phyloP scores from a whole-genome alignment of 495 filamentous ascomycete species.

The Aspergillus homomorphus region DNA sequence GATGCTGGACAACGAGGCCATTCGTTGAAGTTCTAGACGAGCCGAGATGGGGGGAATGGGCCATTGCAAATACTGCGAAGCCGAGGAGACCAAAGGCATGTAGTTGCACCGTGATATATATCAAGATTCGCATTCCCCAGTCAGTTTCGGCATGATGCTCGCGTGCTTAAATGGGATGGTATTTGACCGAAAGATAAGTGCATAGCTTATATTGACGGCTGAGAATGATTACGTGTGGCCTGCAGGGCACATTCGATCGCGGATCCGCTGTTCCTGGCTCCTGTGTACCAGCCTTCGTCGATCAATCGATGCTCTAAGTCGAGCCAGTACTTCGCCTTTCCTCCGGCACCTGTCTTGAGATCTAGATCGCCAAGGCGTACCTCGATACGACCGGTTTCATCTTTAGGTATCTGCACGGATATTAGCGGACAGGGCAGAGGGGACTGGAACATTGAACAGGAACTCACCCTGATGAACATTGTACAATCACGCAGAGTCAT shows the following conservation, averaged over 20 bases:
- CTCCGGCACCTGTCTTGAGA: constrained; percentile 67
- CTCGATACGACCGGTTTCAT: constrained; percentile 51
- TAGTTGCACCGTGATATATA: no score
- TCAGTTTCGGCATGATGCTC: no score
- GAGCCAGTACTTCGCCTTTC: constrained; percentile 73
- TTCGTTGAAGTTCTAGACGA: no score
- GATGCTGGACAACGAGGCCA: no score
- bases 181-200: neutral
- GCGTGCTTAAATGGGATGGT: neutral
- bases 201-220: constrained; percentile 18
- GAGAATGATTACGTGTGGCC: constrained; percentile 15
- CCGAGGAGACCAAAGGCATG: no score
- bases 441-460: neutral
- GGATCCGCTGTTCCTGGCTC: constrained; percentile 28
- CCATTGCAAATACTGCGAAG: no score
- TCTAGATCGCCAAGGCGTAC: constrained; percentile 85
- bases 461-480: constrained; percentile 64
- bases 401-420: constrained; percentile 22
- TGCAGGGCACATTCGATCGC: constrained; percentile 35
- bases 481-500: constrained; percentile 93
- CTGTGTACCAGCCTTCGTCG: constrained; percentile 71
- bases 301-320: constrained; percentile 59
- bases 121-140: no score
- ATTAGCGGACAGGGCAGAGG: constrained; percentile 3
- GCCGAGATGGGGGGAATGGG: no score